Conservation (phyloP, 1,139 yeast species). For the Candida sp. region DNA sequence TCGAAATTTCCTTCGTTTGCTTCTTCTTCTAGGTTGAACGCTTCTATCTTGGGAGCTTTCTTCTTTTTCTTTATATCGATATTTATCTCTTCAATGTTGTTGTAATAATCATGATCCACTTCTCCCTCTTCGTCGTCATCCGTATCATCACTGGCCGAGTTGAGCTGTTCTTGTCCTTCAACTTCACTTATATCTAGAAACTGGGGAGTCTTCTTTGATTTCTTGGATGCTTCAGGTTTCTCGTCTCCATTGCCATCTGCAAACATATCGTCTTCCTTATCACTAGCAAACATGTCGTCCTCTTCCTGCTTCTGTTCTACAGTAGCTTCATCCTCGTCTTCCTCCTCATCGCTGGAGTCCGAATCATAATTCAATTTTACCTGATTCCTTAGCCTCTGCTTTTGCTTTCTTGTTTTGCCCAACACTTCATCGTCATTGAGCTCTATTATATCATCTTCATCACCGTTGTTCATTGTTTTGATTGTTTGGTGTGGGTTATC, state of each 20-base stretch:
- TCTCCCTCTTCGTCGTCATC: slow-evolving; percentile 7
- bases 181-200: neutral
- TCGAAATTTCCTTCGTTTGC: slow-evolving; percentile 65
- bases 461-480: slow-evolving; percentile 8
- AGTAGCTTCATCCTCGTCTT: slow-evolving; percentile 14
- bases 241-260: slow-evolving; percentile 5
- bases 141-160: neutral
- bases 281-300: slow-evolving; percentile 31
- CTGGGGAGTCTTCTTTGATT: neutral
- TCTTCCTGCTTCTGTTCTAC: neutral
- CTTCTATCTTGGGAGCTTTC: slow-evolving; percentile 47
- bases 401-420: slow-evolving; percentile 26
- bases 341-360: slow-evolving; percentile 20
- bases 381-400: slow-evolving; percentile 22
- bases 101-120: slow-evolving; percentile 18
- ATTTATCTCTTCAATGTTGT: slow-evolving; percentile 18
- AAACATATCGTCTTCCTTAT: slow-evolving; percentile 16
- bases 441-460: slow-evolving; percentile 14
- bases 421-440: slow-evolving; percentile 24
- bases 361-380: slow-evolving; percentile 35
- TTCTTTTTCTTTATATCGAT: slow-evolving; percentile 8
- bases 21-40: slow-evolving; percentile 65
- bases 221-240: neutral
- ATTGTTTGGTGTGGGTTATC: neutral
- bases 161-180: neutral